Conservation (phyloP, 306 rosid species). For the Malus sieversii region DNA sequence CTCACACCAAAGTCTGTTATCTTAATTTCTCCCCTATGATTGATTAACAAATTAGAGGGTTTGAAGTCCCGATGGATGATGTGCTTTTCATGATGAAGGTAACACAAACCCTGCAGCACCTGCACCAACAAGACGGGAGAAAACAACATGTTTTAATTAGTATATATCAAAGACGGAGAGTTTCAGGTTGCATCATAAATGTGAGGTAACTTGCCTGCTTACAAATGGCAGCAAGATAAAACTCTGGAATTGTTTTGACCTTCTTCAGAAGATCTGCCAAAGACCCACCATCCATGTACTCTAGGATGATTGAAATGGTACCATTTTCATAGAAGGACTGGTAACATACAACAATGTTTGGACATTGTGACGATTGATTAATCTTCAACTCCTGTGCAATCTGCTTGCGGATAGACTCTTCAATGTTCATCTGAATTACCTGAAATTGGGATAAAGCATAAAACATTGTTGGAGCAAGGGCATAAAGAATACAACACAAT, state of each 20-base stretch:
- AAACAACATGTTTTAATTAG: conserved; percentile 9
- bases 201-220: conserved; percentile 57
- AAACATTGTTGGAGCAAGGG: conserved; percentile 11
- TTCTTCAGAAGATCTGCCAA: conserved; percentile 77
- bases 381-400: conserved; percentile 90
- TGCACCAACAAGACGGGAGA: conserved; percentile 25
- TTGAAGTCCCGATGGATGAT: conserved; percentile 94
- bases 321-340: conserved; percentile 83
- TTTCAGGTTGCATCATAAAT: background rate
- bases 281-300: conserved; percentile 99
- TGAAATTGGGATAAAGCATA: conserved; percentile 28
- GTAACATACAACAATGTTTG: conserved; percentile 76
- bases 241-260: conserved; percentile 76
- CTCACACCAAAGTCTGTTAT: conserved; percentile 99
- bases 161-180: conserved; percentile 4
- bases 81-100: conserved; percentile 91
- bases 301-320: conserved; percentile 79
- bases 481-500: conserved; percentile 2
- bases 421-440: conserved; percentile 87
- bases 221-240: conserved; percentile 72
- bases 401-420: conserved; percentile 75
- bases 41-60: conserved; percentile 84
- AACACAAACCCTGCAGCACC: conserved; percentile 82
- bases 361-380: conserved; percentile 90
- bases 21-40: conserved; percentile 92